Base-by-base conservation (phyloP, 2,329 filamentous ascomycete genomes). In the Verruconis gallopava region DNA sequence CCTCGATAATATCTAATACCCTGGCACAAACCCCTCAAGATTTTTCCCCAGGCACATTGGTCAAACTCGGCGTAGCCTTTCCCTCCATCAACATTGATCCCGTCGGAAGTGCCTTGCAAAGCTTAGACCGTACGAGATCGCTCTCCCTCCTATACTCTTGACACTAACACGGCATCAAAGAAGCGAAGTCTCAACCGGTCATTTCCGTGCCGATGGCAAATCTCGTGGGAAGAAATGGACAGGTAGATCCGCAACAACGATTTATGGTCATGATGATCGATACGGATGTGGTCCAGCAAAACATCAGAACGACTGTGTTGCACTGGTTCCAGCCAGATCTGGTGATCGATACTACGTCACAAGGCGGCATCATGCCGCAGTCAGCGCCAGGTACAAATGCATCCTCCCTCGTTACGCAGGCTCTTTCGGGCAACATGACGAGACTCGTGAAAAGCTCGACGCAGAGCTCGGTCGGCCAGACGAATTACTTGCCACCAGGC, bases 261-360 rank as follows among this genome's bases (percentile, higher is more conserved):
- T 45, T 40, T 21, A 45, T 45, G 44, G 35, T 45, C 40, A 43
- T 45, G 21, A 45, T 45, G 44, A 45, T 45, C 33, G 44, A 45
- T 34, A 43, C 35, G 18, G 44, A 45, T 30, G 44, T 45, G 3
- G 22, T 43, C 12, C 39, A 39, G 17, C 13, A 44, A 5, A 28
- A 33, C n/a, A 33, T 42, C 13, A 38, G 25, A 18, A 45, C 44
- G 19, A 45, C 44, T 22, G 39, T 45, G 9, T 35, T 45, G 14
- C 44, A 45, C 44, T 45, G 44, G 44, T 45, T 43, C 42, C 44
- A 45, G 35, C 44, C 44, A 5, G 40, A 45, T 20, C 30, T 45
- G 13, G 30, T 37, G 11, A 32, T 39, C 28, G 34, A 37, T 21
- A 15, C 5, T 19, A 12, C 6, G 6, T 6, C 42, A 22, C 15